A percentile compares a stretch with the other conserved stretches of the same genome.
phyloP scores from a whole-genome alignment of 768 basidiomycete species.

The Amanita pallidorosea region DNA sequence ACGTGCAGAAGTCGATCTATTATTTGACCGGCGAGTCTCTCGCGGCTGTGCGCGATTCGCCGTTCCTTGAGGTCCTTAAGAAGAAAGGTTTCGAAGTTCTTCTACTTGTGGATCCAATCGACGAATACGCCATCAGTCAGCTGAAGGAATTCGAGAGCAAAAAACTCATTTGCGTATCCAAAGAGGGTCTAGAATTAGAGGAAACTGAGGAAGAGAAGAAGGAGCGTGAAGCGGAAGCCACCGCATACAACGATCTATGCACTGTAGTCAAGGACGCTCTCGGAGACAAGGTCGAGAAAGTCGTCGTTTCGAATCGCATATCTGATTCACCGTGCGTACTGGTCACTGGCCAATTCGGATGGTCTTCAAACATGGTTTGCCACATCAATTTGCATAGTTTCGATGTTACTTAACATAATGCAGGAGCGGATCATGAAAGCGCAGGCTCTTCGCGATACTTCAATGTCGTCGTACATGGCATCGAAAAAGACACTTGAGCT shows the following conservation, averaged over 20 bases:
- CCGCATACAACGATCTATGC: conserved; percentile 82
- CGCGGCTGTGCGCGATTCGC: conserved; percentile 81
- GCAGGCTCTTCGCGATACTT: conserved; percentile 91
- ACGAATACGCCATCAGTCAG: conserved; percentile 97
- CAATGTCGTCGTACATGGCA: conserved; percentile 99
- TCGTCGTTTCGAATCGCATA: conserved; percentile 96
- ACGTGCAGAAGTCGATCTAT: conserved; percentile 98
- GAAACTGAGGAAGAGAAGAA: conserved; percentile 98
- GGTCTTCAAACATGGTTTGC: conserved; percentile 96
- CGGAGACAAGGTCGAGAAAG: conserved; percentile 99
- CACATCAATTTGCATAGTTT: background rate
- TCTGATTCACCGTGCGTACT: conserved; percentile 93
- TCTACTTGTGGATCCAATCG: conserved; percentile 96
- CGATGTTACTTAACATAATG: background rate
- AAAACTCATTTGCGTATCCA: conserved; percentile 96
- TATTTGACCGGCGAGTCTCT: conserved; percentile 99
- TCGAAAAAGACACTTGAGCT: conserved; percentile 97
- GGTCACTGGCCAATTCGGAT: conserved; percentile 98
- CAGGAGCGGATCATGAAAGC: conserved; percentile 99
- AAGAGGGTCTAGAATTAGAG: conserved; percentile 98
- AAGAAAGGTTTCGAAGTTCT: conserved; percentile 99
- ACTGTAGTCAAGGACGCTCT: conserved; percentile 95
- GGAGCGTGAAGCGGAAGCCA: conserved; percentile 73
- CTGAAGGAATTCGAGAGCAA: conserved; percentile 99
- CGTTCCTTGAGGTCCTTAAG: conserved; percentile 98